These are phyloP conservation scores for Hemileia vastatrix DNA, from an alignment of 1,284 basidiomycete species.

Conservation along the genomic window DNA sequence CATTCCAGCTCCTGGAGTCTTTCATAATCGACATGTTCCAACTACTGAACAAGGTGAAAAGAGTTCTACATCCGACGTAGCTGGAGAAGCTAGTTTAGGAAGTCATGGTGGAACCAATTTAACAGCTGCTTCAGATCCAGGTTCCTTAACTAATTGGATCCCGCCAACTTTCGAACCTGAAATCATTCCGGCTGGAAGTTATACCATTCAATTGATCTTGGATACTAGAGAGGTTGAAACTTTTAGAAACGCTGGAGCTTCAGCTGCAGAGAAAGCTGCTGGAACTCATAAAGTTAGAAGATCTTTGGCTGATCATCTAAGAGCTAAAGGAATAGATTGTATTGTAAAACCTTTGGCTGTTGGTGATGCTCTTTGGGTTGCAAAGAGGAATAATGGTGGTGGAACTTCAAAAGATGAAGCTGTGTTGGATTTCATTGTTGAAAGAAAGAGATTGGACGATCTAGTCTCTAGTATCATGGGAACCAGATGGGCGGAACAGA, in stretches of 20 bases:
- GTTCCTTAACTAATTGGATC: neutral
- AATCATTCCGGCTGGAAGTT: conserved; percentile 39
- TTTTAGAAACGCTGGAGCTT: conserved; percentile 40
- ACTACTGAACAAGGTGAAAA: neutral
- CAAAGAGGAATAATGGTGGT: conserved; percentile 43
- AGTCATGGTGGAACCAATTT: neutral
- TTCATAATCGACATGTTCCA: neutral
- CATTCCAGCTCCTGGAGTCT: neutral
- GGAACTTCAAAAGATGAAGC: conserved; percentile 28
- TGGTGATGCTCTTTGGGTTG: conserved; percentile 54
- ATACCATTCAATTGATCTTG: conserved; percentile 51
- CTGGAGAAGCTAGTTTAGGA: neutral
- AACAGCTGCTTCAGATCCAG: neutral
- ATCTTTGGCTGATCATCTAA: conserved; percentile 42
- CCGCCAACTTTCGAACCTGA: conserved; percentile 22
- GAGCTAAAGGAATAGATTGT: conserved; percentile 45
- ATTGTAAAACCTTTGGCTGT: conserved; percentile 47
- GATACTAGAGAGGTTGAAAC: conserved; percentile 50
- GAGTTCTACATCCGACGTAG: neutral
- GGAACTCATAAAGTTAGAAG: conserved; percentile 5
- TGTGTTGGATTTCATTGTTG: conserved; percentile 52
- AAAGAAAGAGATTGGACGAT: conserved; percentile 54
- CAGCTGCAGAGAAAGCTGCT: conserved; percentile 33
- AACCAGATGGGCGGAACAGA: conserved; percentile 52
- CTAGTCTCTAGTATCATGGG: conserved; percentile 50